Evolutionary conservation across 306 rosid genomes (phyloP).

Genomic region (Canavalia gladiata): DNA sequence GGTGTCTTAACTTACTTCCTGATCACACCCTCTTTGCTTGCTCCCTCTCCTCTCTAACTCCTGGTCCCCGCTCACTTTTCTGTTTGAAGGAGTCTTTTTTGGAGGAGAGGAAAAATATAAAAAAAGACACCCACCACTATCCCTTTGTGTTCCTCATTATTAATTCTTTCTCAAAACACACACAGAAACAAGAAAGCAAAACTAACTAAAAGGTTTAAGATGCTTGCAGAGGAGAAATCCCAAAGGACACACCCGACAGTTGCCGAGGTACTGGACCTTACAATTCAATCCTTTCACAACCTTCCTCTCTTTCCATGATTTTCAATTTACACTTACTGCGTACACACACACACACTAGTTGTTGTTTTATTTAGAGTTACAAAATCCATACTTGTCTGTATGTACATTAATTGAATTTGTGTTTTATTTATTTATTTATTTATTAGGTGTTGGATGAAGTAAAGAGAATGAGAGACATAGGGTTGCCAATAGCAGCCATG

Average conservation of each 20-base stretch:
- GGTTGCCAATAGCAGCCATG: slow-evolving; percentile 73
- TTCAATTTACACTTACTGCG: background rate
- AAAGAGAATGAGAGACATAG: slow-evolving; percentile 63
- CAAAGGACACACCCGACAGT: slow-evolving; percentile 47
- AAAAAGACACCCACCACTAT: slow-evolving; percentile 22
- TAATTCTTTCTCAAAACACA: slow-evolving; percentile 39
- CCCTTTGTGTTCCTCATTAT: slow-evolving; percentile 20
- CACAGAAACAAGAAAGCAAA: background rate
- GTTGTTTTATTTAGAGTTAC: too few species aligned
- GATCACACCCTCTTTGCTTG: slow-evolving; percentile 37
- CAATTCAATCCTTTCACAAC: background rate
- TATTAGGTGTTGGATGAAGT: slow-evolving; percentile 70
- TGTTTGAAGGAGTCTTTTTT: slow-evolving; percentile 29
- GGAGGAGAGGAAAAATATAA: slow-evolving; percentile 10
- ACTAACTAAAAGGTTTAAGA: background rate
- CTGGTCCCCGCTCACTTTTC: slow-evolving; percentile 39
- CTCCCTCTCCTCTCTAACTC: slow-evolving; percentile 32
- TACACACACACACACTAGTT: background rate
- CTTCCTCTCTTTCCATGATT: background rate
- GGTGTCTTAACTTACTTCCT: slow-evolving; percentile 24
- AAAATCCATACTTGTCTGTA: too few species aligned
- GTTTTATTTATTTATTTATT: background rate
- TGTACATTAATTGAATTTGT: background rate
- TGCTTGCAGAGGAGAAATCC: slow-evolving; percentile 37
- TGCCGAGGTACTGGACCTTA: slow-evolving; percentile 44